Evolutionary conservation across 2,329 filamentous ascomycete species (phyloP).

Genomic region (Sarocladium oryzae): DNA sequence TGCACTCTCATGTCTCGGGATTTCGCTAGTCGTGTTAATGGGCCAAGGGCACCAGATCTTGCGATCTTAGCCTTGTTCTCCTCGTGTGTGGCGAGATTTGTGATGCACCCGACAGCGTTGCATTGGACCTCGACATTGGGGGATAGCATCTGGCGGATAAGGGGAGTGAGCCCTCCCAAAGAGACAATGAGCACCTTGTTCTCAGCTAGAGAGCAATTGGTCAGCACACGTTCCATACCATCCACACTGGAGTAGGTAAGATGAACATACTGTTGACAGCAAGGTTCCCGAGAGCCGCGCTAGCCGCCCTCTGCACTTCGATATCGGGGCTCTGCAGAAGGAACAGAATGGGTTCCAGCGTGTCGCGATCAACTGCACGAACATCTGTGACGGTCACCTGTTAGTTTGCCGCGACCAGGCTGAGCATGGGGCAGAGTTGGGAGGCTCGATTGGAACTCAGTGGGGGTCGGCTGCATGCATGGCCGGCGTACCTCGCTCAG

Average conservation of each 20-base stretch:
- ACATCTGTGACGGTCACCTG: slow-evolving; percentile 60
- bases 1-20: slow-evolving; percentile 99
- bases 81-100: slow-evolving; percentile 94
- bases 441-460: too few species aligned
- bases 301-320: slow-evolving; percentile 93
- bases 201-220: slow-evolving; percentile 63
- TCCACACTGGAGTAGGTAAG: too few species aligned
- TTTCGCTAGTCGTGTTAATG: slow-evolving; percentile 85
- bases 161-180: slow-evolving; percentile 78
- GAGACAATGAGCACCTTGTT: slow-evolving; percentile 97
- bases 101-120: slow-evolving; percentile 98
- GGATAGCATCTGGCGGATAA: slow-evolving; percentile 98
- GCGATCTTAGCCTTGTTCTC: slow-evolving; percentile 99
- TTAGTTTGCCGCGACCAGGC: neutral
- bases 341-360: slow-evolving; percentile 91
- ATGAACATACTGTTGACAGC: slow-evolving; percentile 80
- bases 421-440: slow-evolving; percentile 6
- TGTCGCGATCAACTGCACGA: slow-evolving; percentile 88
- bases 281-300: slow-evolving; percentile 89
- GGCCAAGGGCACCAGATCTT: slow-evolving; percentile 83
- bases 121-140: slow-evolving; percentile 97
- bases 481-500: slow-evolving; percentile 83
- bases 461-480: too few species aligned
- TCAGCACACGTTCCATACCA: slow-evolving; percentile 13
- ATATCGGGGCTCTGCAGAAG: slow-evolving; percentile 92